phyloP scores from a whole-genome alignment of 306 rosid species.

The Trichosanthes truncata region DNA sequence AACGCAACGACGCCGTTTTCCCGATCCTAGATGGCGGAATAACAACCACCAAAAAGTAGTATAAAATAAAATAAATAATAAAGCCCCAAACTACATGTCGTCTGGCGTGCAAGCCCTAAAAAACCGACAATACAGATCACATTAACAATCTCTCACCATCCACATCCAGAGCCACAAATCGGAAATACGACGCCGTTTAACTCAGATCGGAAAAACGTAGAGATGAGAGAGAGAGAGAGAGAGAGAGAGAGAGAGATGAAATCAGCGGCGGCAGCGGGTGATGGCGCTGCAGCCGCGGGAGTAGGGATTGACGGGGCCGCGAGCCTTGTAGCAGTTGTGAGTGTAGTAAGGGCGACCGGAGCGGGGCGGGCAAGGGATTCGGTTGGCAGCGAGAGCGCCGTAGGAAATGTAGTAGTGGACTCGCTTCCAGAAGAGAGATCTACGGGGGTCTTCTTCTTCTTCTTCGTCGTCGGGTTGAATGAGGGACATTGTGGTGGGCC shows the following conservation, averaged over 20 bases:
- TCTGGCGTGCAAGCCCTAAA: neutral
- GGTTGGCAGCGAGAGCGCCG: slow-evolving; percentile 81
- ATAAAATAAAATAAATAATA: neutral
- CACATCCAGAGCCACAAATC: too few species aligned
- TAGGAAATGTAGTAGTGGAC: slow-evolving; percentile 70
- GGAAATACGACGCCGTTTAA: neutral
- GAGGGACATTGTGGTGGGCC: slow-evolving; percentile 44
- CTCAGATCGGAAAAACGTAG: neutral
- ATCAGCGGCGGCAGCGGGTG: slow-evolving; percentile 68
- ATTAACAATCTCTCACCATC: too few species aligned
- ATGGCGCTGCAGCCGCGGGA: slow-evolving; percentile 59
- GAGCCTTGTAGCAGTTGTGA: slow-evolving; percentile 63
- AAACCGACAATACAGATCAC: neutral
- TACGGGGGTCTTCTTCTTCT: slow-evolving; percentile 22
- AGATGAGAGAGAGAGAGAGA: neutral
- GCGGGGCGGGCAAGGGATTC: slow-evolving; percentile 92
- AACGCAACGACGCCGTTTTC: neutral
- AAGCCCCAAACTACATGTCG: neutral
- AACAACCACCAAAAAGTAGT: neutral
- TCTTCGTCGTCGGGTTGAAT: slow-evolving; percentile 16
- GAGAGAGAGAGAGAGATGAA: too few species aligned
- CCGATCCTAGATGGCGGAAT: neutral
- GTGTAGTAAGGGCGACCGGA: slow-evolving; percentile 93
- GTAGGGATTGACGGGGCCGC: slow-evolving; percentile 80
- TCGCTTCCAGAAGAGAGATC: slow-evolving; percentile 73